phyloP scores from a whole-genome alignment of 345 rosid species.

The Corchorus capsularis region DNA sequence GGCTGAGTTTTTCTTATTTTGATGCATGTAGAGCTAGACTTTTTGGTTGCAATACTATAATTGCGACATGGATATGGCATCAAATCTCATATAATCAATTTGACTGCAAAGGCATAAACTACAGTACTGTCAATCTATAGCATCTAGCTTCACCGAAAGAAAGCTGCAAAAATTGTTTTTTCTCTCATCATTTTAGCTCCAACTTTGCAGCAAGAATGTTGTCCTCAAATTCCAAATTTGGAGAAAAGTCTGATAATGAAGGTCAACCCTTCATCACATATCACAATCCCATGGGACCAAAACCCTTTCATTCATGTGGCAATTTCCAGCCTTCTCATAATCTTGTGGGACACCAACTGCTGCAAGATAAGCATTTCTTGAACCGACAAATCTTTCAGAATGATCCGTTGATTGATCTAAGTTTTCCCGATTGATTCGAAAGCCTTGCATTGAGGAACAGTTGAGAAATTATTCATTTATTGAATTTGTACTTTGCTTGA shows the following conservation, averaged over 20 bases:
- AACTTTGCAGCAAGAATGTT: constrained; percentile 1
- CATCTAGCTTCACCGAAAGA: constrained; percentile 6
- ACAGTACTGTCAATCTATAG: constrained; percentile 1
- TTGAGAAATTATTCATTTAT: constrained; percentile 10
- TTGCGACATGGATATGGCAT: constrained; percentile 16
- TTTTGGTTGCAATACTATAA: not conserved
- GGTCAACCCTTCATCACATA: constrained; percentile 18
- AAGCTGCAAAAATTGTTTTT: not conserved
- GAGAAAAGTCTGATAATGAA: not conserved
- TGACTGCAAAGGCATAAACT: constrained; percentile 11
- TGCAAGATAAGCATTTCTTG: not conserved
- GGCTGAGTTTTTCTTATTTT: not conserved
- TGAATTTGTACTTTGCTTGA: constrained; percentile 17
- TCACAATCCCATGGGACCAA: not conserved
- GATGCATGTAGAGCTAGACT: not conserved
- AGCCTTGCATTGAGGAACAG: constrained; percentile 18
- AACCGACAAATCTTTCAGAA: constrained; percentile 16
- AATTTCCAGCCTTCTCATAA: constrained; percentile 1
- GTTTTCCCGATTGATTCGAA: not conserved
- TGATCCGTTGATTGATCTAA: constrained; percentile 2
- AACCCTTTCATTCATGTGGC: constrained; percentile 9
- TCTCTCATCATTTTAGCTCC: not conserved
- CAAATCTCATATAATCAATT: constrained; percentile 3
- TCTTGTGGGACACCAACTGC: constrained; percentile 13
- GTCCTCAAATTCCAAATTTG: constrained; percentile 14